Conservation (phyloP, 495 filamentous ascomycete species). For the Penicillium fimorum region DNA sequence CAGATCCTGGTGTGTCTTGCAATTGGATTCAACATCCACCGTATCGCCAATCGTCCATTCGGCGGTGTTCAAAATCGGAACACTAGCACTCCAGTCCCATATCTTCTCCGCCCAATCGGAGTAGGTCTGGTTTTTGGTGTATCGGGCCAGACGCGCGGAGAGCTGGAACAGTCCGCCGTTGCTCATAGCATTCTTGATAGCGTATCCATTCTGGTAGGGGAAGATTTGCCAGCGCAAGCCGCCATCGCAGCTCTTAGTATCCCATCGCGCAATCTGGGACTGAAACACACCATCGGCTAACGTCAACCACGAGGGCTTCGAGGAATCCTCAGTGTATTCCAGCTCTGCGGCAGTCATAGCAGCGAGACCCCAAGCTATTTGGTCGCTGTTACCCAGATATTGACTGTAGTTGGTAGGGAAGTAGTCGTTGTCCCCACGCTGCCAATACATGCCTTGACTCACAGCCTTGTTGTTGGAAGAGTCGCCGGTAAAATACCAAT, state of each 20-base stretch:
- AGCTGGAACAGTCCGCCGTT: conserved; percentile 71
- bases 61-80: conserved; percentile 53
- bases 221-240: conserved; percentile 53
- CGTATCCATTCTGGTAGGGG: conserved; percentile 41
- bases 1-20: conserved; percentile 51
- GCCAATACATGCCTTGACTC: no score
- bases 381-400: conserved; percentile 49
- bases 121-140: conserved; percentile 69
- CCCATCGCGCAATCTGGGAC: conserved; percentile 55
- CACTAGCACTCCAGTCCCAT: conserved; percentile 61
- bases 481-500: no score
- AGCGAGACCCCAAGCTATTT: conserved; percentile 66
- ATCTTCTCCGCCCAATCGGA: conserved; percentile 65
- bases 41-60: conserved; percentile 63
- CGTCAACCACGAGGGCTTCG: conserved; percentile 59
- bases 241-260: conserved; percentile 36
- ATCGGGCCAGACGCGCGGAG: conserved; percentile 66
- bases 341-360: conserved; percentile 67
- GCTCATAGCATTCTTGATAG: conserved; percentile 64
- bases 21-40: conserved; percentile 50
- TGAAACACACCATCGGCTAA: conserved; percentile 75
- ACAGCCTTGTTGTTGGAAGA: no score
- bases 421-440: no score
- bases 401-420: no score
- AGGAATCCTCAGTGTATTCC: conserved; percentile 57